These are phyloP conservation scores for Cynanchum wilfordii DNA, from an alignment of 257 asterid genomes.

Conservation along the genomic window DNA sequence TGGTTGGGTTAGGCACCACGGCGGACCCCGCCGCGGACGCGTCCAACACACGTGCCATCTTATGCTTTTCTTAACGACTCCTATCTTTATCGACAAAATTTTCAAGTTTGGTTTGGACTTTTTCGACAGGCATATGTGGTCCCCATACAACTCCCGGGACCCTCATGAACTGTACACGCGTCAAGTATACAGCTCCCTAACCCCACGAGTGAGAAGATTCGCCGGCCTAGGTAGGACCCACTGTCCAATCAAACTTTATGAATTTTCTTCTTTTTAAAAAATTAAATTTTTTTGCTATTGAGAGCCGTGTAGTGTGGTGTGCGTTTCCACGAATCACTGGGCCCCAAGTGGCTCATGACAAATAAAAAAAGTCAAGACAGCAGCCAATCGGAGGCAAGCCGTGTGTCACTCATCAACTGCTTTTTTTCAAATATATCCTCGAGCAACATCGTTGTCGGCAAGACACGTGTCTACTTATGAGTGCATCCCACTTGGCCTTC, in stretches of 20 bases:
- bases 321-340: conserved; percentile 34
- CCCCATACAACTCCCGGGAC: conserved; percentile 14
- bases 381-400: conserved; percentile 59
- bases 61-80: conserved; percentile 1
- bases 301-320: conserved; percentile 49
- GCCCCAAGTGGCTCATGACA: conserved; percentile 28
- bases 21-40: conserved; percentile 25
- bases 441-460: conserved; percentile 55
- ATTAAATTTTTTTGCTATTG: not conserved
- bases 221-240: conserved; percentile 40
- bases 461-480: conserved; percentile 43
- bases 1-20: conserved; percentile 17
- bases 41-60: conserved; percentile 24
- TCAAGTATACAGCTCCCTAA: conserved; percentile 35
- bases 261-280: conserved; percentile 15
- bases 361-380: conserved; percentile 38
- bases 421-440: conserved; percentile 42
- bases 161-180: conserved; percentile 54
- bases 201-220: conserved; percentile 38
- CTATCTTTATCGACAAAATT: not conserved
- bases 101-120: conserved; percentile 24
- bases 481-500: conserved; percentile 2
- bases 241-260: conserved; percentile 44
- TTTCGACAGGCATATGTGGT: not conserved
- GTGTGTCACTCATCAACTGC: conserved; percentile 43